These are phyloP conservation scores for Lojkania enalia DNA, from an alignment of 2,329 filamentous ascomycete species.

Conservation along the genomic window DNA sequence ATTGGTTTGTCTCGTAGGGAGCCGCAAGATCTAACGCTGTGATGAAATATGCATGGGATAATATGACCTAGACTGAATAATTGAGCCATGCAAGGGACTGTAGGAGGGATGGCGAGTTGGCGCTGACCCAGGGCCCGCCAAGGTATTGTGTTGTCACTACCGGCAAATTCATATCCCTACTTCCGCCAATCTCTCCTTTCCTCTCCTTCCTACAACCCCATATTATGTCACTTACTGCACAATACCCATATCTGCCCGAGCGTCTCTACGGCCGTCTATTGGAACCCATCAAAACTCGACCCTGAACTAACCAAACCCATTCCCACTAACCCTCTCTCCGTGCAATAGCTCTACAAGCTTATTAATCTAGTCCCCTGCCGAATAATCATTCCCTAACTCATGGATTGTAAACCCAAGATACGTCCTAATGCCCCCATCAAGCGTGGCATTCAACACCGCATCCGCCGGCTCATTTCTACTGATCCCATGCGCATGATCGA, in stretches of 20 bases:
- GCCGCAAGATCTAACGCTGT: conserved; percentile 46
- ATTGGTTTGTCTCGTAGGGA: conserved; percentile 55
- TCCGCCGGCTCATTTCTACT: conserved; percentile 50
- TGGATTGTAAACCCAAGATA: conserved; percentile 54
- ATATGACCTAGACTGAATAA: conserved; percentile 53
- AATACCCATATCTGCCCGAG: neutral
- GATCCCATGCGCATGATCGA: conserved; percentile 44
- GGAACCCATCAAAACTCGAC: no score
- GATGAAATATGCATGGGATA: conserved; percentile 57
- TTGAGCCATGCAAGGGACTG: conserved; percentile 41
- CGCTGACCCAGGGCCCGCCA: conserved; percentile 29
- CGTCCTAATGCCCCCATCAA: conserved; percentile 53
- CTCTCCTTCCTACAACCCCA: no score
- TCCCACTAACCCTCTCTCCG: no score
- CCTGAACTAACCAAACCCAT: no score
- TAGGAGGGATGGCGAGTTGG: conserved; percentile 41
- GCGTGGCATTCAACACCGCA: conserved; percentile 52
- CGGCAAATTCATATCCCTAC: conserved; percentile 4
- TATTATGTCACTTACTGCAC: neutral
- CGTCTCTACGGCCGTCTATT: neutral
- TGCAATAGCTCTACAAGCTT: conserved; percentile 1
- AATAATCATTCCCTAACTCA: conserved; percentile 24
- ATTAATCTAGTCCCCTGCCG: conserved; percentile 9
- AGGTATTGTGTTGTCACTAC: conserved; percentile 47
- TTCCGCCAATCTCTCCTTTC: no score